phyloP scores from a whole-genome alignment of 306 rosid genomes.

The Trifolium fragiferum region DNA sequence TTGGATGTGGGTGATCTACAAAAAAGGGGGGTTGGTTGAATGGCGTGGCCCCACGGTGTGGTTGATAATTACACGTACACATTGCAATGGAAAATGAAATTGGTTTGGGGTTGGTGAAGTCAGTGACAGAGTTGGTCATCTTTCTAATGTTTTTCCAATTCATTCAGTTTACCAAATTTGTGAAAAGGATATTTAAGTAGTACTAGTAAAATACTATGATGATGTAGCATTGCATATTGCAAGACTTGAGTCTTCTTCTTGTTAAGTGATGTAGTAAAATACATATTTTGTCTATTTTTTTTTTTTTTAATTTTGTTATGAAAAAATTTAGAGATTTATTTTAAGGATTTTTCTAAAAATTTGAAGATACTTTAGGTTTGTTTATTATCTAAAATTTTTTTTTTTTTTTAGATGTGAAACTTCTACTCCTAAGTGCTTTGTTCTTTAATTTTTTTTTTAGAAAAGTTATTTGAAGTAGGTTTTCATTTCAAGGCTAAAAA shows the following conservation, averaged over 20 bases:
- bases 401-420: no score
- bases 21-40: slow-evolving; percentile 13
- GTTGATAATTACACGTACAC: slow-evolving; percentile 11
- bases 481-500: no score
- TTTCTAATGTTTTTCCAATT: background rate
- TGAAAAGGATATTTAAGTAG: background rate
- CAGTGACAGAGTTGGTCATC: slow-evolving; percentile 31
- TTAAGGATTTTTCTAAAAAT: no score
- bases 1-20: slow-evolving; percentile 25
- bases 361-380: no score
- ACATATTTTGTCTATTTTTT: no score
- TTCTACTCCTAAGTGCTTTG: no score
- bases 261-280: background rate
- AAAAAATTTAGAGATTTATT: no score
- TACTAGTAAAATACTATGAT: background rate
- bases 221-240: background rate
- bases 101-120: slow-evolving; percentile 53
- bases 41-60: slow-evolving; percentile 12
- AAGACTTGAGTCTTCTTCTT: background rate
- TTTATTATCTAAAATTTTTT: no score
- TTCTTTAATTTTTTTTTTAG: no score
- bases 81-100: background rate
- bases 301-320: no score
- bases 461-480: no score
- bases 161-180: slow-evolving; percentile 36